Evolutionary conservation across 192 early-diverging fungal species (phyloP).

Genomic region (Gryganskiella cystojenkinii): DNA sequence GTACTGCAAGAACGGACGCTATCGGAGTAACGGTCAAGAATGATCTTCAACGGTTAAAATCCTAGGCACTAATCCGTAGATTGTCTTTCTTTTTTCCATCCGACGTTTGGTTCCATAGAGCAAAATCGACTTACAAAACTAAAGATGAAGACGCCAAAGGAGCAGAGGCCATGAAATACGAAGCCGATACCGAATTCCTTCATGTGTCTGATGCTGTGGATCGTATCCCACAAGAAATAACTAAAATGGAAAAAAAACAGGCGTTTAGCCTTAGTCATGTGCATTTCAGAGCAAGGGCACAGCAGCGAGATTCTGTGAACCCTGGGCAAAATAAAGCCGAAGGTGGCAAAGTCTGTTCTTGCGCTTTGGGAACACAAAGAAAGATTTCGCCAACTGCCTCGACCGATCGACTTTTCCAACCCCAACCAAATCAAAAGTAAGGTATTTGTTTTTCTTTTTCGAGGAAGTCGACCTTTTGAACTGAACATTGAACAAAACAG

Average conservation of each 20-base stretch:
- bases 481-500: neutral
- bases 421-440: too few species aligned
- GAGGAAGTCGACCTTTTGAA: too few species aligned
- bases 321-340: too few species aligned
- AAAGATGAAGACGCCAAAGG: conserved; percentile 80
- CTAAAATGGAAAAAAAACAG: conserved; percentile 44
- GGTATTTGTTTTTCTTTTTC: too few species aligned
- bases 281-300: neutral
- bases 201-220: conserved; percentile 71
- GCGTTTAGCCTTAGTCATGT: conserved; percentile 23
- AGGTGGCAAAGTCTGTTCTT: neutral
- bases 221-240: conserved; percentile 94
- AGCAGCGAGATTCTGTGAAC: too few species aligned
- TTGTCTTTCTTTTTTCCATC: too few species aligned
- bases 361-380: neutral
- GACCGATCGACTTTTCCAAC: too few species aligned
- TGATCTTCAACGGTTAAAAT: too few species aligned
- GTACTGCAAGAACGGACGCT: conserved; percentile 87
- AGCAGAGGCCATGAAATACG: conserved; percentile 82
- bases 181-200: conserved; percentile 82
- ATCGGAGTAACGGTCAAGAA: too few species aligned
- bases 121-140: conserved; percentile 69
- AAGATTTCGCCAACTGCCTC: too few species aligned
- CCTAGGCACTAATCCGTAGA: too few species aligned
- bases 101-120: too few species aligned